phyloP scores from a whole-genome alignment of 1,284 basidiomycete genomes.

The Sporisorium graminicola region DNA sequence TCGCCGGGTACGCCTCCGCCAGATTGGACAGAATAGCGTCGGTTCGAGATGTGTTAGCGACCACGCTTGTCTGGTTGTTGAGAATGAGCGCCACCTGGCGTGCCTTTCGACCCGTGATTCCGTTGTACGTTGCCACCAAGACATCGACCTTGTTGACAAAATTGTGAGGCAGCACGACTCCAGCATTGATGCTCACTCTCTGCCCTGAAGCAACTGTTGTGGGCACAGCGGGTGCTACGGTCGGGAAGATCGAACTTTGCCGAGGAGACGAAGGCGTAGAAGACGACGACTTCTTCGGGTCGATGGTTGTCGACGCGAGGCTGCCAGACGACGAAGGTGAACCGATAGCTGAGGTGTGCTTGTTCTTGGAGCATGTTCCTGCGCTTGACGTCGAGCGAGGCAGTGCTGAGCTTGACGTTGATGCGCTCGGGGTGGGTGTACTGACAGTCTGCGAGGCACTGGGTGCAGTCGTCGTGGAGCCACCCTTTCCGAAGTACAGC shows the following conservation, averaged over 20 bases:
- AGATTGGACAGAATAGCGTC: constrained; percentile 24
- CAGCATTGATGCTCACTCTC: background rate
- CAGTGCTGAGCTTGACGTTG: background rate
- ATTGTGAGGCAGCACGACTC: constrained; percentile 14
- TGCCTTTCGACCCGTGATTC: constrained; percentile 40
- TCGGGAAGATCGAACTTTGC: constrained; percentile 20
- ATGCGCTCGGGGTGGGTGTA: background rate
- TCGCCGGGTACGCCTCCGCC: constrained; percentile 21
- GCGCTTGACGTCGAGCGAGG: constrained; percentile 11
- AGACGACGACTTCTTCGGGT: background rate
- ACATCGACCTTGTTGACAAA: constrained; percentile 33
- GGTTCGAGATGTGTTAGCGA: constrained; percentile 22
- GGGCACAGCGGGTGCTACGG: constrained; percentile 10
- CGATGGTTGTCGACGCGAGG: constrained; percentile 23
- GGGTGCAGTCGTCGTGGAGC: constrained; percentile 13
- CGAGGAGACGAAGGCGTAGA: constrained; percentile 11
- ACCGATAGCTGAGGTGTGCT: constrained; percentile 6
- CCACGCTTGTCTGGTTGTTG: constrained; percentile 26
- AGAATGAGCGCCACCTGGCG: constrained; percentile 35
- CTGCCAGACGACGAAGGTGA: background rate
- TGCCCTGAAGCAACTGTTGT: background rate
- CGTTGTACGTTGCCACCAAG: constrained; percentile 24
- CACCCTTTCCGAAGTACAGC: constrained; percentile 26
- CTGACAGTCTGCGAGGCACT: constrained; percentile 1
- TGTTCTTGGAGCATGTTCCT: constrained; percentile 16